phyloP scores from a whole-genome alignment of 2,329 filamentous ascomycete genomes.

The Tolypocladium nubicola region DNA sequence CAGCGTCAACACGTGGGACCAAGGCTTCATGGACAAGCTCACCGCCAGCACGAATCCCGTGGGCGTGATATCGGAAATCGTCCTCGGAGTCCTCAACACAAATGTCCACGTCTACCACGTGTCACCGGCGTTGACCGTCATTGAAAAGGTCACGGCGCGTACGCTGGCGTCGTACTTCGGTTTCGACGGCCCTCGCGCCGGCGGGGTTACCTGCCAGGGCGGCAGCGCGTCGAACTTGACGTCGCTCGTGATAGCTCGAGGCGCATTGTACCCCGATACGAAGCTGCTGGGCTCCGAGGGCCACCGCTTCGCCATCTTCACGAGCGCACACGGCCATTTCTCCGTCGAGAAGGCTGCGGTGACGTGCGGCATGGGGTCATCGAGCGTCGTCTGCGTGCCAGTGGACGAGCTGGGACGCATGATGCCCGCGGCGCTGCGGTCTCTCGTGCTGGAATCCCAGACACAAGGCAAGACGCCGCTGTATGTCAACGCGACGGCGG shows the following conservation, averaged over 20 bases:
- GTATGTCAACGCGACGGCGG: slow-evolving; percentile 89
- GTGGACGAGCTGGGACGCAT: slow-evolving; percentile 66
- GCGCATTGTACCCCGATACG: slow-evolving; percentile 68
- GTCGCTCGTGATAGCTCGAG: slow-evolving; percentile 76
- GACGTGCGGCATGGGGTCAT: slow-evolving; percentile 70
- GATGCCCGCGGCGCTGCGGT: slow-evolving; percentile 52
- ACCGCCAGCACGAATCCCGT: slow-evolving; percentile 83
- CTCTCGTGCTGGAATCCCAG: slow-evolving; percentile 51
- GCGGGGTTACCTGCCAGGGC: slow-evolving; percentile 69
- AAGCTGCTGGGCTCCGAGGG: slow-evolving; percentile 60
- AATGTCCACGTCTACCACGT: slow-evolving; percentile 92
- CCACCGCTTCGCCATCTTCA: slow-evolving; percentile 73
- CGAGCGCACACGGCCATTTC: slow-evolving; percentile 82
- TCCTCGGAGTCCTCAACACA: slow-evolving; percentile 79
- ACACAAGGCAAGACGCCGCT: slow-evolving; percentile 66
- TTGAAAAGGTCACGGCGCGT: slow-evolving; percentile 73
- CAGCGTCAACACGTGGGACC: slow-evolving; percentile 96
- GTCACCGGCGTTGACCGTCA: slow-evolving; percentile 72
- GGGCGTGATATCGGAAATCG: slow-evolving; percentile 75
- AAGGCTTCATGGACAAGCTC: slow-evolving; percentile 90
- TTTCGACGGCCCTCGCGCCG: slow-evolving; percentile 55
- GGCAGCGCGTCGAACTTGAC: slow-evolving; percentile 76
- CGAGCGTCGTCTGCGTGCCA: slow-evolving; percentile 60
- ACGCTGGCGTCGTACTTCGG: slow-evolving; percentile 68
- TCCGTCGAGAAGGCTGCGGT: slow-evolving; percentile 86